Evolutionary conservation across 768 basidiomycete species (phyloP), one percentile per base, ranked within the genome.

Genomic region (Phanerochaete carnosa): DNA sequence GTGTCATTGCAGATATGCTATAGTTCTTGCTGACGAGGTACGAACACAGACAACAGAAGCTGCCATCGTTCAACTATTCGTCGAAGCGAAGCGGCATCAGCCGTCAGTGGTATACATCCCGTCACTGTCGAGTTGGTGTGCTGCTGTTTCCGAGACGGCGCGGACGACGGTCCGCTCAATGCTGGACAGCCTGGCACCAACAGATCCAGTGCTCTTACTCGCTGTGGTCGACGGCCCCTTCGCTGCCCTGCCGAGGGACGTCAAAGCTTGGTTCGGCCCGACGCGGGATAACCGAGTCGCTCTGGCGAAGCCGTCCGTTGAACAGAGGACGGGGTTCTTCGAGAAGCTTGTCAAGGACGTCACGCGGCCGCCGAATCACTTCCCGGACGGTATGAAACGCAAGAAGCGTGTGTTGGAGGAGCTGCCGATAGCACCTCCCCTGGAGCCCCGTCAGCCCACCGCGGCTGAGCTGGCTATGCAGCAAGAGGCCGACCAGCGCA

Each of bases 21-120:
- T 22, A 46, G 25, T 45, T 50, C 37, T 6, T 7, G 12, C 7
- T 22, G 22, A 52, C 54, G 19, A 19, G 28, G 19, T n/a, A 35
- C 4, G 13, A 35, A 29, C 55, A 53, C 6, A 96, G 94, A 93
- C 93, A 1, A 75, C 86, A 4, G 97, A 99, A 74, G 92, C 97
- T 1, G 89, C 92, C 1, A 87, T 98, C 57, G 94, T 98, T 3
- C 95, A 98, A 66, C 80, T 97, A 19, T 98, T 99, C 69, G 83
- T 95, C 23, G 97, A 99, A 72, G 97, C 96, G 0, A 98, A 98
- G 71, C 87, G 96, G 28, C 93, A 97, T 70, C 95, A 96, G 66
- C 97, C 97, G 0, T 95, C 94, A 0, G 89, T 98, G 37, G 84
- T 99, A 51, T 98, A 95, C 73, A 92, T 99, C 30, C 96, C 96